These are phyloP conservation scores for Melaleuca alternifolia DNA, from an alignment of 345 rosid species.

Conservation along the genomic window DNA sequence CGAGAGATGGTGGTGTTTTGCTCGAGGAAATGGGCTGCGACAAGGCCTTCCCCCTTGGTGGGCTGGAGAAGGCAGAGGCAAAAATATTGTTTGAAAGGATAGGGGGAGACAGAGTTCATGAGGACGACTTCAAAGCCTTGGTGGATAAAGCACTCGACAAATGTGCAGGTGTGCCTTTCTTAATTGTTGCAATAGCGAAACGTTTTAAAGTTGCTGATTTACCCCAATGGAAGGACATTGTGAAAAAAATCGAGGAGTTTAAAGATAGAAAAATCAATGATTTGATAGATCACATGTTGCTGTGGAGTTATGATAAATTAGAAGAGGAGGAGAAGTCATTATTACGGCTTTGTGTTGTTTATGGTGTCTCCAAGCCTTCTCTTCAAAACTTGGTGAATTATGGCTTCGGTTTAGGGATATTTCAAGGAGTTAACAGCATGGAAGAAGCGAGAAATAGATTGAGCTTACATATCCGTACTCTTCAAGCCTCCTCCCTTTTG, in stretches of 20 bases:
- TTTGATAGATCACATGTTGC: accelerated
- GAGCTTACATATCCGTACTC: accelerated
- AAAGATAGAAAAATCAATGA: accelerated
- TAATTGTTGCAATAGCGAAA: accelerated
- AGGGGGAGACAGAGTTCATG: not conserved
- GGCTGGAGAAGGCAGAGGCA: not conserved
- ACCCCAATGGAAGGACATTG: accelerated
- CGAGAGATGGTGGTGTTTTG: not conserved
- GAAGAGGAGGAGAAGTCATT: not conserved
- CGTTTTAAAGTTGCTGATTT: accelerated
- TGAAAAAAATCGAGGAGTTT: accelerated
- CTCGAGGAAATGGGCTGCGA: not conserved
- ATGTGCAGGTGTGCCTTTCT: not conserved
- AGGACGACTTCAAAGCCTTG: not conserved
- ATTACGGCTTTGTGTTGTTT: not conserved
- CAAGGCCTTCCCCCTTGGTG: accelerated
- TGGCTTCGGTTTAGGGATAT: accelerated
- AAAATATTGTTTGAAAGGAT: not conserved
- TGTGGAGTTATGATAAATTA: not conserved
- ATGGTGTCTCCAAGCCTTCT: not conserved
- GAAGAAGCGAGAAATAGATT: accelerated
- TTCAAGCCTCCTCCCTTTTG: not conserved
- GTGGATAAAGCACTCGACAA: not conserved
- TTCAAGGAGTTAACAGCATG: accelerated
- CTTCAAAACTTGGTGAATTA: not conserved